Evolutionary conservation across 139 green algal genomes (phyloP).

Genomic region (Monoraphidium neglectum): DNA sequence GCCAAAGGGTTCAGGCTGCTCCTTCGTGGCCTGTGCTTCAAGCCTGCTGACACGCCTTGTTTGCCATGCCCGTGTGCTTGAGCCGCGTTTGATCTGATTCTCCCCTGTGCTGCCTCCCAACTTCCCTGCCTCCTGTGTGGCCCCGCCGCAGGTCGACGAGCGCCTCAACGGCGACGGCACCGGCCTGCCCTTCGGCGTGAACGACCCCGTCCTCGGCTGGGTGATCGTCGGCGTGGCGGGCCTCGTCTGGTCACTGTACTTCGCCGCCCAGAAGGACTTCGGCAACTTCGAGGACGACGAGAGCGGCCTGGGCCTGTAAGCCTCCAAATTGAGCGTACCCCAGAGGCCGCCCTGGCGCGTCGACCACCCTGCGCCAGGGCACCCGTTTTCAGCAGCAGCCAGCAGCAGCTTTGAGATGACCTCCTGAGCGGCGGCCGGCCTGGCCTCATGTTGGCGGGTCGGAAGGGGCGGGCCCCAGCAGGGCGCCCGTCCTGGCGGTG

Average conservation of each 20-base stretch:
- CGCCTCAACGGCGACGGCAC: slow-evolving; percentile 76
- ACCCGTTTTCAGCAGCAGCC: too few species aligned
- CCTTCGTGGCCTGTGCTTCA: too few species aligned
- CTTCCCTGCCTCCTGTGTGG: neutral
- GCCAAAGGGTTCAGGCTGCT: too few species aligned
- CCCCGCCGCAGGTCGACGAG: slow-evolving; percentile 63
- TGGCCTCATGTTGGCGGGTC: too few species aligned
- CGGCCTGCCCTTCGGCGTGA: slow-evolving; percentile 64
- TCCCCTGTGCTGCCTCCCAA: neutral
- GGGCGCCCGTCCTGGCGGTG: too few species aligned
- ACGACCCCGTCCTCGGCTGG: slow-evolving; percentile 60
- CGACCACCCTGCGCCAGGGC: slow-evolving; percentile 54
- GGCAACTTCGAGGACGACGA: slow-evolving; percentile 39
- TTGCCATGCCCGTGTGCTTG: too few species aligned
- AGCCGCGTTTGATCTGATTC: neutral
- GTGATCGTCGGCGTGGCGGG: slow-evolving; percentile 49
- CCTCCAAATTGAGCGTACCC: too few species aligned
- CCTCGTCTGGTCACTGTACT: slow-evolving; percentile 59
- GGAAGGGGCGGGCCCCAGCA: too few species aligned
- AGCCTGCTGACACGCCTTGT: too few species aligned
- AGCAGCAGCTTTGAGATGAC: too few species aligned
- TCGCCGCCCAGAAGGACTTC: slow-evolving; percentile 41
- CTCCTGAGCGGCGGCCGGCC: too few species aligned
- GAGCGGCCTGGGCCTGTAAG: too few species aligned
- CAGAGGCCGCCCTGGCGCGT: slow-evolving; percentile 37